Base-by-base conservation (phyloP, 169 alveolate genomes). In the Eimeria praecox region DNA sequence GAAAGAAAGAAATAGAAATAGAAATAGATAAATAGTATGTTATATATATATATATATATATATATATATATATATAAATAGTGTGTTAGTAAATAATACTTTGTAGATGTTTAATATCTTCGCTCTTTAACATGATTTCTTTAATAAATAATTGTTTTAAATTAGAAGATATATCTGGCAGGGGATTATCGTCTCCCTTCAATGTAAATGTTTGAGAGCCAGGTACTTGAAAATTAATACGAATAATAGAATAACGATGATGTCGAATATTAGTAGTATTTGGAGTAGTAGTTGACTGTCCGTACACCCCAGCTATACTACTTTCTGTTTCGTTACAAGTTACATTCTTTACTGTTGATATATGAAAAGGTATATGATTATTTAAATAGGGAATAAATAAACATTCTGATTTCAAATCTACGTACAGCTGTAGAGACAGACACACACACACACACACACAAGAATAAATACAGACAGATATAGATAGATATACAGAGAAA, bases 71-170 rank as follows among this genome's bases (percentile, higher is more conserved):
- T n/a, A n/a, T n/a, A n/a, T n/a, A n/a, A n/a, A n/a, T n/a, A n/a
- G n/a, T n/a, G n/a, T n/a, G n/a, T n/a, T n/a, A 18, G 3, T 27
- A 56, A 56, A 27, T 2, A 56, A 56, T 38, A 94, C 96, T 87
- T 40, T 98, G 98, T 35, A 98, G 92, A 85, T 98, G 98, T 87
- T 96, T 97, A 35, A 97, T 98, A 95, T 98, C 99, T 69, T 97
- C 98, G 73, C 99, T 98, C 94, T 98, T 98, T 94, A 98, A 98
- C 94, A 99, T 97, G 38, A 99, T 96, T 96, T 99, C 99, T 95
- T 98, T 98, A 9, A 99, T 97, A 97, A 98, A 99, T 71, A 99
- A 69, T 14, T 82, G 49, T 49, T 91, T 82, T n/a, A n/a, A n/a
- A 35, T 77, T 71, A 6, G 95, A 78, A 0, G 93, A 33, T 14